Conservation (phyloP, 306 rosid species). For the Herpetospermum pedunculosum region DNA sequence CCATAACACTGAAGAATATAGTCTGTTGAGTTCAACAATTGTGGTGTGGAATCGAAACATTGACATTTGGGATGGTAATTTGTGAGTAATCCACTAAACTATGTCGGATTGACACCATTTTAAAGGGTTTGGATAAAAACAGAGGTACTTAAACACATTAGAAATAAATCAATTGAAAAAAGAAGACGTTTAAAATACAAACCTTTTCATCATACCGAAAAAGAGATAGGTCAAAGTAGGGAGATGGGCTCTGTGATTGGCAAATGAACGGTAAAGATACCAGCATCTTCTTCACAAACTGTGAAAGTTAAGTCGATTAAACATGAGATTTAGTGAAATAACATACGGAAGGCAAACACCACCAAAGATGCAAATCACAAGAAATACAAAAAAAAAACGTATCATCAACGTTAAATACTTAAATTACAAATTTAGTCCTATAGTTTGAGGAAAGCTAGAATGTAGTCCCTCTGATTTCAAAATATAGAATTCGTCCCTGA, state of each 20-base stretch:
- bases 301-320: constrained; percentile 23
- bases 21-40: too few species aligned
- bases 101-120: too few species aligned
- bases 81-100: too few species aligned
- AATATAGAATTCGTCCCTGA: too few species aligned
- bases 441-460: too few species aligned
- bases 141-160: background rate
- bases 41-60: too few species aligned
- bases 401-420: too few species aligned
- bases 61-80: too few species aligned
- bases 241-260: constrained; percentile 95
- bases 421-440: too few species aligned
- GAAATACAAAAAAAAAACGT: background rate
- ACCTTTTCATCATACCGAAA: constrained; percentile 97
- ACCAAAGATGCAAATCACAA: background rate
- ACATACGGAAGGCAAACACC: background rate
- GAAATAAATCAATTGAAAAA: background rate
- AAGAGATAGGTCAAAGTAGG: constrained; percentile 88
- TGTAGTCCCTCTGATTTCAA: too few species aligned
- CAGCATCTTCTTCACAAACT: constrained; percentile 97
- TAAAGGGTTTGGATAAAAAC: background rate
- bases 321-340: constrained; percentile 10
- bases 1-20: background rate
- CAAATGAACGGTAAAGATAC: constrained; percentile 72
- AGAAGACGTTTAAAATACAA: background rate